phyloP scores from a whole-genome alignment of 2,329 filamentous ascomycete genomes.

The Botrytis hyacinthi region DNA sequence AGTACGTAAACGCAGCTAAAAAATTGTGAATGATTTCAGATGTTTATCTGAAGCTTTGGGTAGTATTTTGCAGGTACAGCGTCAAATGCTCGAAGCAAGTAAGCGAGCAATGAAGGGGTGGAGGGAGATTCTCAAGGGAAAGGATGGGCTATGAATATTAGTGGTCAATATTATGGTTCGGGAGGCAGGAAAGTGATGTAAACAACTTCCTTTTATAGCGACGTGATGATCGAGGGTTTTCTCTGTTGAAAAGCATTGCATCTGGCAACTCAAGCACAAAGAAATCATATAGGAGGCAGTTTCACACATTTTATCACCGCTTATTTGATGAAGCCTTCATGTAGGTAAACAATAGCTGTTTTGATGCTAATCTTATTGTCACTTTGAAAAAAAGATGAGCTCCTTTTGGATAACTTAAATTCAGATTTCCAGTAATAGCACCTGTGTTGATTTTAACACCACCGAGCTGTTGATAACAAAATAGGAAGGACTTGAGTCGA shows the following conservation, averaged over 20 bases:
- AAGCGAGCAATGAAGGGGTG: neutral
- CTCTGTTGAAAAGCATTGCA: too few relatives aligned
- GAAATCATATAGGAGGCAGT: too few relatives aligned
- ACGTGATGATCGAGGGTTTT: too few relatives aligned
- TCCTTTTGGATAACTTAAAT: neutral
- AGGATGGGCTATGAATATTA: neutral
- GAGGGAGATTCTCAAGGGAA: neutral
- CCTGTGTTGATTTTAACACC: neutral
- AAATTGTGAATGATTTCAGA: too few relatives aligned
- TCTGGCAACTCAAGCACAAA: too few relatives aligned
- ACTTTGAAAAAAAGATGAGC: too few relatives aligned
- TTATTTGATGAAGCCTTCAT: neutral
- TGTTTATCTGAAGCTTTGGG: neutral
- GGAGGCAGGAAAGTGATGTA: neutral
- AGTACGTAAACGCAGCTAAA: neutral
- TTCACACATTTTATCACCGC: neutral
- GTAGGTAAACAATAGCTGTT: neutral
- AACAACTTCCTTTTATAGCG: neutral
- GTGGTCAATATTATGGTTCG: neutral
- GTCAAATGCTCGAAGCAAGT: neutral
- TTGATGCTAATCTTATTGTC: neutral
- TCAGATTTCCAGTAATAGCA: neutral
- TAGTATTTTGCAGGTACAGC: neutral
- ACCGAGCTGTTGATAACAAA: neutral
- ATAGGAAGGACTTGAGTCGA: too few relatives aligned